phyloP scores from a whole-genome alignment of 2,329 filamentous ascomycete genomes.

The Periconia sp. region DNA sequence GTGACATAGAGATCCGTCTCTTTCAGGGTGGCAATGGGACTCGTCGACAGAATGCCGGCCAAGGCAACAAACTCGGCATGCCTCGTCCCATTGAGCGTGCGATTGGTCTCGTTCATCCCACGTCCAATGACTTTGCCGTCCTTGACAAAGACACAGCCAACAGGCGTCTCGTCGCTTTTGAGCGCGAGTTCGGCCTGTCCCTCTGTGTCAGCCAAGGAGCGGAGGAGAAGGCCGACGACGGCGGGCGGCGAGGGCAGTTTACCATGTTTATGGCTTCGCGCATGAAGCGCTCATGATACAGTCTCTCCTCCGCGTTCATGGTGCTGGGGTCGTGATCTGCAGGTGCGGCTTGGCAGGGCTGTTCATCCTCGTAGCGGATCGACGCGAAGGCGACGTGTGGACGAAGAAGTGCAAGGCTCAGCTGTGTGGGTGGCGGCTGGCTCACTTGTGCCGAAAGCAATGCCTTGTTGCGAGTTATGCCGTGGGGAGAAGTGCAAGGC shows the following conservation, averaged over 20 bases:
- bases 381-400: too few species aligned
- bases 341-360: constrained; percentile 33
- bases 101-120: constrained; percentile 93
- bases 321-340: constrained; percentile 29
- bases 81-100: constrained; percentile 70
- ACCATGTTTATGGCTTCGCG: constrained; percentile 87
- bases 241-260: constrained; percentile 24
- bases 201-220: constrained; percentile 24
- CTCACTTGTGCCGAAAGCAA: too few species aligned
- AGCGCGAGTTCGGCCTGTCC: constrained; percentile 82
- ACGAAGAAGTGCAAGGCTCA: constrained; percentile 1
- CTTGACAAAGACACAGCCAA: constrained; percentile 92
- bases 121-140: constrained; percentile 78
- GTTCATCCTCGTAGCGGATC: constrained; percentile 15
- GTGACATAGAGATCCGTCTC: constrained; percentile 91
- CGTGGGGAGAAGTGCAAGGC: too few species aligned
- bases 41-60: constrained; percentile 65
- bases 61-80: constrained; percentile 96
- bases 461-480: too few species aligned
- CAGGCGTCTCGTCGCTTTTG: constrained; percentile 84
- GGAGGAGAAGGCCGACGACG: neutral
- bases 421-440: too few species aligned
- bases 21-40: constrained; percentile 71
- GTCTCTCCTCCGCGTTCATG: constrained; percentile 47
- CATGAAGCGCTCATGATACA: constrained; percentile 72